Evolutionary conservation across 441 rosid genomes (phyloP).

Genomic region (Erodium moschatum): DNA sequence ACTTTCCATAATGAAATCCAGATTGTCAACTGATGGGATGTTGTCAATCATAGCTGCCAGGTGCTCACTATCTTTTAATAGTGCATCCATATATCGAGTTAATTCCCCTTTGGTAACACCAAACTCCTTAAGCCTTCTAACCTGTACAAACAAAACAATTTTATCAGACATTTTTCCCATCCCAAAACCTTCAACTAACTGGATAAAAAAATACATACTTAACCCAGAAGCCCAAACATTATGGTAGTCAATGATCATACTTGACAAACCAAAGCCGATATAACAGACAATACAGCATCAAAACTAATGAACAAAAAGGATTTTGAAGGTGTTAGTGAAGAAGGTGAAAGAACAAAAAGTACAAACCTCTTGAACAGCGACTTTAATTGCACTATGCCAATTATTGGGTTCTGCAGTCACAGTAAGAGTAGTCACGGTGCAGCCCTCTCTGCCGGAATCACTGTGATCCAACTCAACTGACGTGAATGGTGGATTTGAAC

Average conservation of each 20-base stretch:
- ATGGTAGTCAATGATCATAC: neutral
- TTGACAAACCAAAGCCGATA: constrained; percentile 6
- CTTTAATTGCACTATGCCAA: constrained; percentile 91
- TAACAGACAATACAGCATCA: neutral
- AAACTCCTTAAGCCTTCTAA: constrained; percentile 94
- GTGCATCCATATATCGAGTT: constrained; percentile 95
- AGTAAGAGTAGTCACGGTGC: constrained; percentile 98
- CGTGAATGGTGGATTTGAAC: constrained; percentile 99
- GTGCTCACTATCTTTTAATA: constrained; percentile 96
- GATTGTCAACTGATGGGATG: constrained; percentile 95
- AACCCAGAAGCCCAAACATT: neutral
- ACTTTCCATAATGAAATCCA: constrained; percentile 97
- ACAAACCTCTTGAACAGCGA: constrained; percentile 96
- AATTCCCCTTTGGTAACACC: constrained; percentile 98
- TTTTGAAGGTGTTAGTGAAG: constrained; percentile 3
- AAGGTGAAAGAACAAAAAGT: constrained; percentile 17
- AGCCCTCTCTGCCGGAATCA: constrained; percentile 99
- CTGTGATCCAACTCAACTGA: constrained; percentile 99
- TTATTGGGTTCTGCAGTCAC: constrained; percentile 95
- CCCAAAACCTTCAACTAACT: neutral
- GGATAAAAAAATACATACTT: neutral
- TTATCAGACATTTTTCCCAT: neutral
- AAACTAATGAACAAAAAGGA: constrained; percentile 13
- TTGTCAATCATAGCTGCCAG: constrained; percentile 96
- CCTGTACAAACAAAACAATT: constrained; percentile 38